Evolutionary conservation across 352 stramenopile genomes (phyloP), one percentile per base, ranked within the genome.

Genomic region (Plasmopara viticola): DNA sequence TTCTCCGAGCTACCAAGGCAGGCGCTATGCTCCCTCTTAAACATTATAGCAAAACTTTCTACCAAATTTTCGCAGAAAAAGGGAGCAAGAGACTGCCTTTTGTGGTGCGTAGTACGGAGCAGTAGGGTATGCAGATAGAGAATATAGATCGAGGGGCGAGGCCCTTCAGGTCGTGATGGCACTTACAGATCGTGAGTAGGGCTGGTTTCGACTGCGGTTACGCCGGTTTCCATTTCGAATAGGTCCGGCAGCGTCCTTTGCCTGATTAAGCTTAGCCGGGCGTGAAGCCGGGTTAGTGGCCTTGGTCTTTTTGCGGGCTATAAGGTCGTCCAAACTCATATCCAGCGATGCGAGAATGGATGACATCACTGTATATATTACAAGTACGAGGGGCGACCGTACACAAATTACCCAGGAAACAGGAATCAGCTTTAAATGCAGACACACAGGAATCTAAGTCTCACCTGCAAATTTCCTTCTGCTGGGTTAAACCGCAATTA

Each of bases 271-370:
- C 63, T 72, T 79, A 35, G 63, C 66, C 31, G 72, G 71, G 17
- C 79, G 76, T 54, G 74, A 74, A 34, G 77, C 68, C 49, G 62
- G 57, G 53, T 72, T 80, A 10, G 48, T 61, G 41, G 67, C 56
- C 51, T 75, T 78, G 48, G 63, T 68, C 66, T 90, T 90, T 64
- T 87, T 87, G 56, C 74, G 74, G 33, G 71, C 66, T 57, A 91
- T 91, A 51, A 91, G 60, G 61, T 91, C 80, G 57, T 91, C 80
- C 48, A 91, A 65, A 60, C 78, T 88, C 80, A 91, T 91, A 61
- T 91, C 80, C 34, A 91, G 72, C 42, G 80, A 88, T 8, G 75
- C 75, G 42, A 91, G 66, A 61, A 91, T 86, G 20, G 78, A 88
- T 60, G 80, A 91, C 75, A 86, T 84, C 20, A 25, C 20, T 25